These are phyloP conservation scores for Penicillium brevicompactum DNA, from an alignment of 2,329 filamentous ascomycete genomes.

Conservation along the genomic window DNA sequence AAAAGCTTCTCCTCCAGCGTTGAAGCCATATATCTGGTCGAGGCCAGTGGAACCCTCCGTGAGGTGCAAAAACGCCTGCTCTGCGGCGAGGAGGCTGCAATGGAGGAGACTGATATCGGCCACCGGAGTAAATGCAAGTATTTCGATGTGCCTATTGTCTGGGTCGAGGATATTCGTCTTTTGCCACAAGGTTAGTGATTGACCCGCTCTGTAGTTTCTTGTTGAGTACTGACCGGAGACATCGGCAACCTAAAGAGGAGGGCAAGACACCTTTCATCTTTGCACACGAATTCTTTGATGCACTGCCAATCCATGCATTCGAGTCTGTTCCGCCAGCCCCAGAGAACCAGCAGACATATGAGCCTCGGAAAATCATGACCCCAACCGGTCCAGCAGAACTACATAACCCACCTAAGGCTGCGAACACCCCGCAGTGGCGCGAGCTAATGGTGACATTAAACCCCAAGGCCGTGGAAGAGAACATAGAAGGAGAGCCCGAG, in stretches of 20 bases:
- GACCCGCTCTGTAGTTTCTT: not conserved
- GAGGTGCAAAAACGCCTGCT: slow-evolving; percentile 78
- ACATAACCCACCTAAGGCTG: slow-evolving; percentile 42
- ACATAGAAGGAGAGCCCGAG: slow-evolving; percentile 63
- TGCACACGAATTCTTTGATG: slow-evolving; percentile 98
- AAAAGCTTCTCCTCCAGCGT: slow-evolving; percentile 74
- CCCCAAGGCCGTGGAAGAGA: slow-evolving; percentile 57
- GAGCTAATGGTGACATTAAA: slow-evolving; percentile 77
- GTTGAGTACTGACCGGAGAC: not conserved
- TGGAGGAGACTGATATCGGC: slow-evolving; percentile 72
- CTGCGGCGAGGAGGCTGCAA: slow-evolving; percentile 68
- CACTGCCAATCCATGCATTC: slow-evolving; percentile 93
- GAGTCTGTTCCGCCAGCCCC: slow-evolving; percentile 66
- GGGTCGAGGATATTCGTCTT: slow-evolving; percentile 87
- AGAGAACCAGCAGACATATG: slow-evolving; percentile 34
- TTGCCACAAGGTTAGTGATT: slow-evolving; percentile 65
- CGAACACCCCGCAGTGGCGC: slow-evolving; percentile 68
- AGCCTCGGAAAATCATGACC: slow-evolving; percentile 52
- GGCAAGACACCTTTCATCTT: slow-evolving; percentile 86
- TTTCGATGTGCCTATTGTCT: slow-evolving; percentile 72
- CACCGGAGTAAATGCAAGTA: slow-evolving; percentile 77
- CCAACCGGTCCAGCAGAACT: slow-evolving; percentile 52
- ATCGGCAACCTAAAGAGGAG: slow-evolving; percentile 49
- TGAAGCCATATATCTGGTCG: slow-evolving; percentile 88
- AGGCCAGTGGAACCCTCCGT: slow-evolving; percentile 81